Evolutionary conservation across 352 stramenopile species (phyloP), one percentile per base, ranked within the genome.

Genomic region (Phytophthora vignae): DNA sequence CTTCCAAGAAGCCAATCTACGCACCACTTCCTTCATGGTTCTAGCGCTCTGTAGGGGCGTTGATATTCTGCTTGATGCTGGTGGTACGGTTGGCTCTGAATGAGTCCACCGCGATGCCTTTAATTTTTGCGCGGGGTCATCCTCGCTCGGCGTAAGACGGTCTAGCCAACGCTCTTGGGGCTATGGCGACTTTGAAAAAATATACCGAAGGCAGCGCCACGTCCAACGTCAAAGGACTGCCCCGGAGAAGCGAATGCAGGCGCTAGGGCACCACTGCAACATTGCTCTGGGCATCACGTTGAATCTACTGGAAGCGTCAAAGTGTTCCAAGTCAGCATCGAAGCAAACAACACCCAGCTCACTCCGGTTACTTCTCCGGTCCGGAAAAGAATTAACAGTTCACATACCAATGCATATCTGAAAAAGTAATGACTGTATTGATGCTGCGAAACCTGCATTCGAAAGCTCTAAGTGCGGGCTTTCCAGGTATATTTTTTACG

Each of bases 21-120:
- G 46, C 14, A 53, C n/a, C 10, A 53, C 46, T 52, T 52, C n/a
- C 46, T 53, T 53, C 46, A 29, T 27, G 46, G 46, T 53, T 53
- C 7, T 53, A 27, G 46, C 27, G 22, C 19, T 15, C 46, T 2
- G 46, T 27, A 5, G 27, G 17, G 46, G 46, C 27, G n/a, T 27
- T 53, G 46, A 14, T 53, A 4, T 53, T 53, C 25, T 53, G 46
- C 29, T 12, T 53, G 9, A 25, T 53, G 46, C 46, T 53, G n/a
- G 27, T 53, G 46, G 2, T 9, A 2, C 27, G 46, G 46, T 6
- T 53, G 46, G 15, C 17, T 15, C 46, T 53, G 17, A 53, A 6
- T 7, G 10, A 15, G 42, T 49, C n/a, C 42, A 49, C 14, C 14
- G 22, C 42, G 15, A 49, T 15, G 42, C 42, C 22, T 49, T 15